Conservation (phyloP, 139 green algal genomes). For the Desmodesmus armatus region DNA sequence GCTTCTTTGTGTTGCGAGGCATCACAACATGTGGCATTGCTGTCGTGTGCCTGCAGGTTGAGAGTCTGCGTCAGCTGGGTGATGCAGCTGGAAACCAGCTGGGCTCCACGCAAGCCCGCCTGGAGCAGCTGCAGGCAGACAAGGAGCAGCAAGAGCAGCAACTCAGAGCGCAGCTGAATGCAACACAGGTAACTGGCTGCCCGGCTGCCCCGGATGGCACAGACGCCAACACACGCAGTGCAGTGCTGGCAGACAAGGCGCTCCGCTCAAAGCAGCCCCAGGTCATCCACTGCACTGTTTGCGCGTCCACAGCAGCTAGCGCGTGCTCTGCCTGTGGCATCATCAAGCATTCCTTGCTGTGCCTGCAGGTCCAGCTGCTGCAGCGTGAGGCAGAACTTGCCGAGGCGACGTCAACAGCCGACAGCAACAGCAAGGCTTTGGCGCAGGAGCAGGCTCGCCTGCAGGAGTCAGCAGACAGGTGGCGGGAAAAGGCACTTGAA, state of each 20-base stretch:
- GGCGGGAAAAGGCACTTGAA: conserved; percentile 15
- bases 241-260: too few species aligned
- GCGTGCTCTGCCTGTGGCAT: background rate
- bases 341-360: background rate
- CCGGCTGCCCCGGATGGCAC: too few species aligned
- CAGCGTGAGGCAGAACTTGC: conserved; percentile 10
- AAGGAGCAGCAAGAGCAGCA: background rate
- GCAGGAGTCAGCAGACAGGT: background rate
- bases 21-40: too few species aligned
- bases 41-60: background rate
- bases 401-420: background rate
- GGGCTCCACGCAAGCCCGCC: background rate
- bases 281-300: background rate
- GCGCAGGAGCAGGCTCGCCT: conserved; percentile 10
- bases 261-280: too few species aligned
- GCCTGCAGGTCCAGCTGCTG: background rate
- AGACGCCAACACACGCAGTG: too few species aligned
- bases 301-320: background rate
- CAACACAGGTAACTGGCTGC: too few species aligned
- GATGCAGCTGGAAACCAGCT: conserved; percentile 17
- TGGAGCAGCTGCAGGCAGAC: conserved; percentile 5
- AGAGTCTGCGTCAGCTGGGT: background rate
- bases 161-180: conserved; percentile 3
- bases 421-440: conserved; percentile 7
- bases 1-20: too few species aligned